A percentile compares a stretch with the other conserved stretches of the same genome.
These are phyloP conservation scores for Akebia trifoliata DNA, from an alignment of 164 flowering plant species.

Conservation along the genomic window DNA sequence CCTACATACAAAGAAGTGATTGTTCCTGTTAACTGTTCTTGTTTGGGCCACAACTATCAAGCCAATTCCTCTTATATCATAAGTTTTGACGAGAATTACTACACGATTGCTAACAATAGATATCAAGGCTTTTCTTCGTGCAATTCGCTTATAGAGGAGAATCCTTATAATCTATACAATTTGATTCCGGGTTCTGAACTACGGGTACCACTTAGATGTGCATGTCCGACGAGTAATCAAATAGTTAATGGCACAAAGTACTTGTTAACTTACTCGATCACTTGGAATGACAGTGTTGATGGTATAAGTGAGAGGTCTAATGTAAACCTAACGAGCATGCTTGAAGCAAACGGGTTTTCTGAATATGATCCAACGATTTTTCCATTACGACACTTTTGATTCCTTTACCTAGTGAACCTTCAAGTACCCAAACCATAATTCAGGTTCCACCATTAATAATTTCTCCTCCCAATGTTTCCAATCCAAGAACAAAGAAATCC, in stretches of 20 bases:
- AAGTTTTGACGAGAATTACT: conserved; percentile 19
- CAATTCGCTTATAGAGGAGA: conserved; percentile 25
- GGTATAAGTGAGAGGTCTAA: conserved; percentile 33
- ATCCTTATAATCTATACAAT: conserved; percentile 10
- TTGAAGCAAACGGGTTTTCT: conserved; percentile 42
- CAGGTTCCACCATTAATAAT: conserved; percentile 13
- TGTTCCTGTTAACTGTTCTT: conserved; percentile 48
- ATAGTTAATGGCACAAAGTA: conserved; percentile 31
- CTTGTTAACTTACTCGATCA: conserved; percentile 42
- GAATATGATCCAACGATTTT: conserved; percentile 19
- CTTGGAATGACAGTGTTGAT: conserved; percentile 27
- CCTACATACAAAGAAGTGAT: conserved; percentile 31
- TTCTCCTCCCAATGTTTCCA: neutral
- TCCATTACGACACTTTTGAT: conserved; percentile 49
- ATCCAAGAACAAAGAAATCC: conserved; percentile 2
- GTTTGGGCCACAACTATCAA: conserved; percentile 42
- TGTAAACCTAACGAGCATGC: conserved; percentile 24
- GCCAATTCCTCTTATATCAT: conserved; percentile 33
- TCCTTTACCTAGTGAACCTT: conserved; percentile 42
- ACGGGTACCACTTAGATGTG: conserved; percentile 57
- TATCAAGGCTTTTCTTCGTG: conserved; percentile 48
- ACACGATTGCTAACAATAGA: conserved; percentile 29
- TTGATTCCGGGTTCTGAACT: conserved; percentile 24
- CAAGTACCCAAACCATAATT: conserved; percentile 31
- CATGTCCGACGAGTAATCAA: conserved; percentile 60